A percentile compares a stretch with the other conserved stretches of the same genome.
These are phyloP conservation scores for Ceratobasidium sp. DNA, from an alignment of 1,284 basidiomycete genomes.

Conservation along the genomic window DNA sequence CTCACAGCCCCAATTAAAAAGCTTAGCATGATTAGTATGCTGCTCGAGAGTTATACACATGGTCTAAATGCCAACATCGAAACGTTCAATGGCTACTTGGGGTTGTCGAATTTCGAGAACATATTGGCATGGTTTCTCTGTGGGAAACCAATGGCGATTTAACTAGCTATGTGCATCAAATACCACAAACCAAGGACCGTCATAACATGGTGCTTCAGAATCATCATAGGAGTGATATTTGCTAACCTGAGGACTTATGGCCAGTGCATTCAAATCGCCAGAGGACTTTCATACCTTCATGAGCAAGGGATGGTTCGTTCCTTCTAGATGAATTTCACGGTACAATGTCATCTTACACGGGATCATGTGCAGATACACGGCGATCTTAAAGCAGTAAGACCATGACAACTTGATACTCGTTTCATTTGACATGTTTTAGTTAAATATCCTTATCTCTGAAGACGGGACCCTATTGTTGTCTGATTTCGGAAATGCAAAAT, in stretches of 20 bases:
- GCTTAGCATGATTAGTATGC: too few species aligned
- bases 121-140: background rate
- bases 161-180: background rate
- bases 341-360: background rate
- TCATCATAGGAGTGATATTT: too few species aligned
- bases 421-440: background rate
- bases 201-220: too few species aligned
- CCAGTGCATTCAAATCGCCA: background rate
- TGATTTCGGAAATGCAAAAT: background rate
- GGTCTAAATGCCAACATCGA: slow-evolving; percentile 22
- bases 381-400: background rate
- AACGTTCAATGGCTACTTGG: slow-evolving; percentile 1
- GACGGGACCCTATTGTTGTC: background rate
- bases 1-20: too few species aligned
- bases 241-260: background rate
- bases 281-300: slow-evolving; percentile 4
- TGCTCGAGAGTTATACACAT: slow-evolving; percentile 1
- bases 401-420: too few species aligned
- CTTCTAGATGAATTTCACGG: too few species aligned
- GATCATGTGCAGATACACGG: background rate
- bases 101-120: background rate
- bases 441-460: background rate
- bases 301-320: background rate
- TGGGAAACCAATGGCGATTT: slow-evolving; percentile 7
- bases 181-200: background rate